These are phyloP conservation scores for Boletus rufocinnamomeus DNA, from an alignment of 768 basidiomycete species.

Conservation along the genomic window DNA sequence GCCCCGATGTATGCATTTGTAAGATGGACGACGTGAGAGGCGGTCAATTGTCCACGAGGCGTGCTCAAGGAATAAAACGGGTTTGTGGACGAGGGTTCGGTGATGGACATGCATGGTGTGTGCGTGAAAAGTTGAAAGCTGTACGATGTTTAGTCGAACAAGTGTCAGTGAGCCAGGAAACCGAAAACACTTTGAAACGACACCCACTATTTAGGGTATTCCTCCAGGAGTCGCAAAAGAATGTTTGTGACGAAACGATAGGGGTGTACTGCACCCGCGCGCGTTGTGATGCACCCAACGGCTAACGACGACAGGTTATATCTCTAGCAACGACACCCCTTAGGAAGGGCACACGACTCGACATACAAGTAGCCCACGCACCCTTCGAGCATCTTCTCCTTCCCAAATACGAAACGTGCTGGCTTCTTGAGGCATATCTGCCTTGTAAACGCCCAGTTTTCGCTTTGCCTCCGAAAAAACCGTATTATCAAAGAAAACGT, in stretches of 20 bases:
- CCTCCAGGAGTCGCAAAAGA: slow-evolving; percentile 50
- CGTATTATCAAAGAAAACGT: slow-evolving; percentile 36
- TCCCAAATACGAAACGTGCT: slow-evolving; percentile 30
- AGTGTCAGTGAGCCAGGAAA: slow-evolving; percentile 3
- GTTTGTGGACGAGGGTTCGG: slow-evolving; percentile 21
- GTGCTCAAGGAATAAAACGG: slow-evolving; percentile 45
- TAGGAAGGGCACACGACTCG: background rate
- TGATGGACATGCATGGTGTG: slow-evolving; percentile 43
- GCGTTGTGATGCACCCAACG: slow-evolving; percentile 52
- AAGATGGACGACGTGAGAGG: slow-evolving; percentile 51
- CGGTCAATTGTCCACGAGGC: slow-evolving; percentile 40
- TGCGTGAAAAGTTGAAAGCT: slow-evolving; percentile 47
- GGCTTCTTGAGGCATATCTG: slow-evolving; percentile 54
- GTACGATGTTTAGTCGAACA: background rate
- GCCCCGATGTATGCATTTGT: slow-evolving; percentile 56
- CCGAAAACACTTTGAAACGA: slow-evolving; percentile 9
- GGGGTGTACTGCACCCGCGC: slow-evolving; percentile 66
- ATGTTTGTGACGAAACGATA: slow-evolving; percentile 69
- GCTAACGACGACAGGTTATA: slow-evolving; percentile 48
- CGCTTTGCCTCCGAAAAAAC: slow-evolving; percentile 42
- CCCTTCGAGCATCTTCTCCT: slow-evolving; percentile 37
- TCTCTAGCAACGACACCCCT: slow-evolving; percentile 38
- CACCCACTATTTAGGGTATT: slow-evolving; percentile 43
- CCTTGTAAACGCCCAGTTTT: slow-evolving; percentile 45
- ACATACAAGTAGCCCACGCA: slow-evolving; percentile 19